These are phyloP conservation scores for Recurvomyces mirabilis DNA, from an alignment of 495 filamentous ascomycete genomes.

Conservation along the genomic window DNA sequence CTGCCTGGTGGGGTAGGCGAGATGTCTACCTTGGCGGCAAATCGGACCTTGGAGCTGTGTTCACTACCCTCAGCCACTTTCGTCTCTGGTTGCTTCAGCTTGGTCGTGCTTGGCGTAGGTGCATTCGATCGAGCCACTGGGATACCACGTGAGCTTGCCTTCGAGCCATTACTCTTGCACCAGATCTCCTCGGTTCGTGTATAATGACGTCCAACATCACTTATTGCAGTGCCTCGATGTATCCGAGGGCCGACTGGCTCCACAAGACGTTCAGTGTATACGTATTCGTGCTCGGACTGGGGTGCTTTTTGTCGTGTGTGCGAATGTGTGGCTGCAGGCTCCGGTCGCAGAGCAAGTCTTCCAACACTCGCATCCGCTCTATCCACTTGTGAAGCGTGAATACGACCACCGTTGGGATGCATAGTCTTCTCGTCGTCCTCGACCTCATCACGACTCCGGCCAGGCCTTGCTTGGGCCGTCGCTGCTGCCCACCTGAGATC, in stretches of 20 bases:
- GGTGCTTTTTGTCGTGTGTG: no score
- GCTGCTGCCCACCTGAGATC: constrained; percentile 1
- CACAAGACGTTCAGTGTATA: constrained; percentile 15
- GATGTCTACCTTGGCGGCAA: constrained; percentile 19
- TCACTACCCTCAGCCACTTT: neutral
- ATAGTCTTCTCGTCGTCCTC: neutral
- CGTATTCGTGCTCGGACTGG: constrained; percentile 6
- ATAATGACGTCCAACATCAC: neutral
- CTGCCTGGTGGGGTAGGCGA: constrained; percentile 18
- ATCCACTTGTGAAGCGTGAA: neutral
- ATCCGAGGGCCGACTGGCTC: constrained; percentile 2
- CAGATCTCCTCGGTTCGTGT: neutral
- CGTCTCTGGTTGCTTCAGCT: neutral
- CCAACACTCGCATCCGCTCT: neutral
- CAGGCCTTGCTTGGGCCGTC: neutral
- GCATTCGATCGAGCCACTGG: neutral
- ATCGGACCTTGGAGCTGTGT: constrained; percentile 12
- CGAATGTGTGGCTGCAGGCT: no score
- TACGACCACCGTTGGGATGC: neutral
- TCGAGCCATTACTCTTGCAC: neutral
- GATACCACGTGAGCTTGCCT: neutral
- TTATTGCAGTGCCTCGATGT: neutral
- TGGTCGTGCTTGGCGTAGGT: neutral
- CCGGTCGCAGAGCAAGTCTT: neutral
- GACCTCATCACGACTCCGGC: neutral